Conservation (phyloP, 2,329 filamentous ascomycete species). For the Amphichorda felina region DNA sequence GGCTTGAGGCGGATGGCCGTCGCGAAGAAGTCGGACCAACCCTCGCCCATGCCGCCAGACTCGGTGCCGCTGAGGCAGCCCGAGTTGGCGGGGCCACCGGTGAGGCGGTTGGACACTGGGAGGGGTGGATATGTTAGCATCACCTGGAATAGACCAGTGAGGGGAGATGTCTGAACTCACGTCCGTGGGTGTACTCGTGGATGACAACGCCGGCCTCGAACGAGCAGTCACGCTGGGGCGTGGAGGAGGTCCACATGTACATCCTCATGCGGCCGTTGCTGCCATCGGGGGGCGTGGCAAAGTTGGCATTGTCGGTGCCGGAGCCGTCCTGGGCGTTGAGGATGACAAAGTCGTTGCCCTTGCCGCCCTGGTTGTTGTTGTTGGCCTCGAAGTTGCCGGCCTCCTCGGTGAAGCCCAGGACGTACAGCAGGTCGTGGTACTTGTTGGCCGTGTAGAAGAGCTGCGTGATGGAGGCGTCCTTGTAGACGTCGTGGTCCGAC, state of each 20-base stretch:
- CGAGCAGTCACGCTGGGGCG: conserved; percentile 36
- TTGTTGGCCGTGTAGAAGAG: conserved; percentile 49
- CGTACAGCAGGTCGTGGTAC: conserved; percentile 47
- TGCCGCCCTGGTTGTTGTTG: conserved; percentile 41
- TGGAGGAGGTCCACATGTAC: conserved; percentile 40
- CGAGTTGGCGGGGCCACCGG: conserved; percentile 42
- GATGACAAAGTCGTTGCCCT: conserved; percentile 38
- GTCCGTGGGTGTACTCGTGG: conserved; percentile 44
- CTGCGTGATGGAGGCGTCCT: conserved; percentile 43
- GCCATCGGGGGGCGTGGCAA: conserved; percentile 41
- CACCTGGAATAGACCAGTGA: no score
- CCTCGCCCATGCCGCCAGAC: conserved; percentile 44
- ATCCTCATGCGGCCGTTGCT: conserved; percentile 42
- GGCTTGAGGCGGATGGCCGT: conserved; percentile 34
- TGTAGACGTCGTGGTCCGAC: conserved; percentile 27
- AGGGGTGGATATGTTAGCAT: no score
- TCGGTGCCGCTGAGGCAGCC: conserved; percentile 34
- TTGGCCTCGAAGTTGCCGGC: conserved; percentile 49
- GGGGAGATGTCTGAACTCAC: no score
- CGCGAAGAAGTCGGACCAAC: conserved; percentile 60
- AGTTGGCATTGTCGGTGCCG: conserved; percentile 45
- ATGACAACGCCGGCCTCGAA: conserved; percentile 50
- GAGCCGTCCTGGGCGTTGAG: conserved; percentile 45
- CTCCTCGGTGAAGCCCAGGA: conserved; percentile 42
- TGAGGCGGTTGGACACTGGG: conserved; percentile 40